Conservation (phyloP, 805 yeast genomes). For the Myxozyma melibiosi region DNA sequence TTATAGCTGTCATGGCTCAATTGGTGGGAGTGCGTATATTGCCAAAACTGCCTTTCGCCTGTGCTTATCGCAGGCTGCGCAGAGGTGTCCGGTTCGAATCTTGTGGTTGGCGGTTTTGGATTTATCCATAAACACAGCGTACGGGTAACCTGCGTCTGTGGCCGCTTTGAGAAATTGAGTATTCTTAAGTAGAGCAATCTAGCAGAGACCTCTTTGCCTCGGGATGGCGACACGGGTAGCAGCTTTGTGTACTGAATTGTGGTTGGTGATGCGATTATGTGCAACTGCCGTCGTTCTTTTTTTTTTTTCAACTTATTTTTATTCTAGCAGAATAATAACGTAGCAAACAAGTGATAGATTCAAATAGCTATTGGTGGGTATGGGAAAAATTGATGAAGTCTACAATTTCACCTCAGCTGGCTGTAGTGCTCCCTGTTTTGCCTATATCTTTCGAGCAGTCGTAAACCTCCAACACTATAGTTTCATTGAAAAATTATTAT, state of each 20-base stretch:
- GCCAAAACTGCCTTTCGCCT: conserved; percentile 11
- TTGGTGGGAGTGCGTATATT: conserved; percentile 19
- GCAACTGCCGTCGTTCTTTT: conserved; percentile 16
- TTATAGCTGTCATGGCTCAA: conserved; percentile 33
- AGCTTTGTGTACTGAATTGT: conserved; percentile 20
- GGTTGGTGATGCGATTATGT: conserved; percentile 15
- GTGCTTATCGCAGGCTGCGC: conserved; percentile 10
- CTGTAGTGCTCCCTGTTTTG: too few relatives aligned
- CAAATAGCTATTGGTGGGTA: not conserved
- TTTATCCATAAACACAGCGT: conserved; percentile 11
- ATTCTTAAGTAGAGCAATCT: conserved; percentile 34
- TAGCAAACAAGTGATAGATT: not conserved
- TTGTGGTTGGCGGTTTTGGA: conserved; percentile 30
- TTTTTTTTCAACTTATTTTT: not conserved
- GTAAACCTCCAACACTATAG: too few relatives aligned
- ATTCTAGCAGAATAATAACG: not conserved
- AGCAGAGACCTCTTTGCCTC: conserved; percentile 33
- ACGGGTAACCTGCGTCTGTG: conserved; percentile 26
- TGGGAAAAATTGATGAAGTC: not conserved
- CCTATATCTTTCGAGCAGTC: too few relatives aligned
- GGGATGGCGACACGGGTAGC: conserved; percentile 34
- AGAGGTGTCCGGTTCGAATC: conserved; percentile 33
- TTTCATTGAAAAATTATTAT: too few relatives aligned
- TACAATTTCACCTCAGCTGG: not conserved
- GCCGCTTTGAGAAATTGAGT: conserved; percentile 25